phyloP scores from a whole-genome alignment of 2,329 filamentous ascomycete genomes.

The Nothopassalora personata region DNA sequence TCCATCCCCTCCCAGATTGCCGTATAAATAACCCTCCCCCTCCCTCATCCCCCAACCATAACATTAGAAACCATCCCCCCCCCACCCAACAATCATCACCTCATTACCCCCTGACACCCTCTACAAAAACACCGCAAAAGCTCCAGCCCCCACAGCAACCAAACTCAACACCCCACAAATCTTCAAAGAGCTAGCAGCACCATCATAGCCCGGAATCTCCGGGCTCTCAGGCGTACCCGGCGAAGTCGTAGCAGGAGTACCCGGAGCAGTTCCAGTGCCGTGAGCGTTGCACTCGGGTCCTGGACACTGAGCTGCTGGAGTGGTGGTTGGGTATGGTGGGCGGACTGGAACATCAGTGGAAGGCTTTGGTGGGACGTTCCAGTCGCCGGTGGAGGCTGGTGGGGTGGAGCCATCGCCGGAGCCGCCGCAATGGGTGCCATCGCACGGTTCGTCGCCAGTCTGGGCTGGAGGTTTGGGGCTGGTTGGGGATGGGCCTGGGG shows the following conservation, averaged over 20 bases:
- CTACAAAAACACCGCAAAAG: not conserved
- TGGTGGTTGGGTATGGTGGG: conserved; percentile 17
- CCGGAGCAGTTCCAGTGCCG: conserved; percentile 14
- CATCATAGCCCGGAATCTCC: not conserved
- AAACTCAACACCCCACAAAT: not conserved
- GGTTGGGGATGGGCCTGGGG: conserved; percentile 1
- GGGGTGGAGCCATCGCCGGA: conserved; percentile 4
- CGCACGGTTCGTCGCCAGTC: not conserved
- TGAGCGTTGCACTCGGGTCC: conserved; percentile 24
- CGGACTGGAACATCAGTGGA: conserved; percentile 4
- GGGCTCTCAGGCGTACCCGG: not conserved
- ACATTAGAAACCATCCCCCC: not conserved
- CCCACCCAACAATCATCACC: not conserved
- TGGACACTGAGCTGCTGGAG: conserved; percentile 19
- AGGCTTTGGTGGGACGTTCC: not conserved
- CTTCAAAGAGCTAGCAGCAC: not conserved
- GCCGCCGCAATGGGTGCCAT: conserved; percentile 10
- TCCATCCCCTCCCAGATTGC: not conserved
- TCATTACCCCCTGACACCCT: not conserved
- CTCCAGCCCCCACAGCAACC: not conserved
- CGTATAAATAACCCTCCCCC: not conserved
- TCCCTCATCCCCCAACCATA: not conserved
- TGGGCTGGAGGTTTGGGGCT: conserved; percentile 2
- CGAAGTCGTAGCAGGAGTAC: not conserved
- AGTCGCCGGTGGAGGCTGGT: not conserved